Evolutionary conservation across 164 flowering plant species (phyloP), one percentile per base, ranked within the genome.

Genomic region (Buxus sempervirens): DNA sequence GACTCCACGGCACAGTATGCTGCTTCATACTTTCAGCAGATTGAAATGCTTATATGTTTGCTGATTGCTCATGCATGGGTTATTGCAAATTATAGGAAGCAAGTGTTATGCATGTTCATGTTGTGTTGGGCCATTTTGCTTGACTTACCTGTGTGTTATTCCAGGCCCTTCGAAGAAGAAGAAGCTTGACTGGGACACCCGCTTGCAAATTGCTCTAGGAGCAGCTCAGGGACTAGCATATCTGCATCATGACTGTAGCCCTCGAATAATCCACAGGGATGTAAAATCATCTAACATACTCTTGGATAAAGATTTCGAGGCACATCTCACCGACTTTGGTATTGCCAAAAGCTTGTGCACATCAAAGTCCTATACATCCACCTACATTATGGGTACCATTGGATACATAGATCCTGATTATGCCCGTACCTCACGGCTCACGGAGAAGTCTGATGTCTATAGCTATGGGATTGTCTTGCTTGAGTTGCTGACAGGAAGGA

Each of bases 401-500:
- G 99, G 99, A 3, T 93, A 96, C 72, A 96, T 96, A 19, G 99
- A 96, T 65, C 99, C 99, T 0, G 99, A 96, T 76, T 96, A 96
- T 81, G 99, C 99, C 3, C 87, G 98, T 5, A 91, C 99, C 25
- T 86, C 98, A 14, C 90, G 95, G n/a, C 90, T 93, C 36, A 90
- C 96, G 19, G 99, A 96, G 78, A 96, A 96, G 77, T 96, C 99
- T 9, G 98, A 96, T 74, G 96, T 96, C 1, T 96, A 96, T 72
- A 93, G 99, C 69, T 96, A 73, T 72, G 99, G 98, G 18, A 82
- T 95, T 65, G 99, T 95, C 62, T 83, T 95, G 22, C 90, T 95
- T 49, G 98, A 95, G 86, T 73, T 96, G 71, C 83, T 96, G 9
- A 96, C 99, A 5, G 93, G 99, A 72, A 85, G 81, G 79, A 91